Conservation (phyloP, 2,329 filamentous ascomycete species). For the Elsinoe perseae region DNA sequence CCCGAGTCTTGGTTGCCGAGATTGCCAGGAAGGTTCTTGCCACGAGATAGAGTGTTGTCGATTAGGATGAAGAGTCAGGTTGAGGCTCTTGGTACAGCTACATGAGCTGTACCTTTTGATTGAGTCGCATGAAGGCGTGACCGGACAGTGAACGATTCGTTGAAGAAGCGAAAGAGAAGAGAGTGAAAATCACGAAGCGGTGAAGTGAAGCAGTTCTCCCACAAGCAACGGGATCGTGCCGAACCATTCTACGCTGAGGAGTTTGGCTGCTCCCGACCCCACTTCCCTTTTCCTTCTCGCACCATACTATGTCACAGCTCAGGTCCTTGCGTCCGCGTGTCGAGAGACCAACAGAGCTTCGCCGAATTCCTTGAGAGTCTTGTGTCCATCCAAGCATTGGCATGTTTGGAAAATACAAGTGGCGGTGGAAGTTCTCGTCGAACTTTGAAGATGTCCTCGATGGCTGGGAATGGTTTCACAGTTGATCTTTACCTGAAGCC, state of each 20-base stretch:
- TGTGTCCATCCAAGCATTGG: conserved; percentile 4
- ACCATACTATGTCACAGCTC: not conserved
- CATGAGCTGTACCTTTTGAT: conserved; percentile 5
- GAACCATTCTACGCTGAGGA: not conserved
- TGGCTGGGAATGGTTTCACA: conserved; percentile 1
- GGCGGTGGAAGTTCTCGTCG: not conserved
- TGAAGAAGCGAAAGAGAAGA: not conserved
- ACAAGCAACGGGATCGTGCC: conserved; percentile 1
- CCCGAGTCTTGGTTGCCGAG: conserved; percentile 14
- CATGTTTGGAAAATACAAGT: not conserved
- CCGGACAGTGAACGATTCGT: not conserved
- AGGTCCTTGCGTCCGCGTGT: not conserved
- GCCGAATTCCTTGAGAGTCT: not conserved
- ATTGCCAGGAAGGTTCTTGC: conserved; percentile 1
- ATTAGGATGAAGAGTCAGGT: not conserved
- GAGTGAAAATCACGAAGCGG: not conserved
- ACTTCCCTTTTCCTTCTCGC: not conserved
- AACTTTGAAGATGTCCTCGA: not conserved
- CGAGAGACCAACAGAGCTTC: not conserved
- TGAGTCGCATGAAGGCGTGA: conserved; percentile 1
- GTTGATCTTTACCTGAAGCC: conserved; percentile 2
- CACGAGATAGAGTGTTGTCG: not conserved
- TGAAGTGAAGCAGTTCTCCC: not conserved
- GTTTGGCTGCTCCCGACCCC: not conserved
- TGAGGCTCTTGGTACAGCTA: not conserved